Evolutionary conservation across 306 rosid species (phyloP).

Genomic region (Cucurbita pepo): DNA sequence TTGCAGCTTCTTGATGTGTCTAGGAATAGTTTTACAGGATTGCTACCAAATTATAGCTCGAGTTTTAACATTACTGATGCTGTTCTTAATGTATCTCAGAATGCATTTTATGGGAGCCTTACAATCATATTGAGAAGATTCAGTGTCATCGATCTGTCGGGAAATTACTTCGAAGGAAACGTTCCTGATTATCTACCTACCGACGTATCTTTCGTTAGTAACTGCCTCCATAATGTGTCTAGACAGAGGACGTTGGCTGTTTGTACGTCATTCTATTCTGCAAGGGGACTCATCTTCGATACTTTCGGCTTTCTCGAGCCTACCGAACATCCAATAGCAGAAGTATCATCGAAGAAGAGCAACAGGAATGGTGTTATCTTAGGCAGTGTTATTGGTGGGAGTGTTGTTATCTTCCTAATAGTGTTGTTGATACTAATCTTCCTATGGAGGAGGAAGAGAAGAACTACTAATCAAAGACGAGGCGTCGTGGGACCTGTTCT

Average conservation of each 20-base stretch:
- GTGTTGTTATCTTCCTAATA: constrained; percentile 36
- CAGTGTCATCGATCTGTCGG: constrained; percentile 43
- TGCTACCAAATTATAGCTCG: constrained; percentile 42
- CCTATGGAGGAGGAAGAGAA: constrained; percentile 24
- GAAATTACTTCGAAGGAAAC: constrained; percentile 63
- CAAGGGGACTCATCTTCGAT: constrained; percentile 46
- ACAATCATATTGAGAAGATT: constrained; percentile 35
- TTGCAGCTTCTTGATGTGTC: constrained; percentile 55
- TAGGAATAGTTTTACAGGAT: constrained; percentile 49
- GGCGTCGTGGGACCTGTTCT: constrained; percentile 45
- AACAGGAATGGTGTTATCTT: constrained; percentile 36
- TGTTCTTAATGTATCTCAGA: constrained; percentile 44
- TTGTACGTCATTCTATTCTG: constrained; percentile 55
- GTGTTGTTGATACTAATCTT: constrained; percentile 21
- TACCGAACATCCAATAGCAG: constrained; percentile 13
- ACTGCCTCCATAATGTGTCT: constrained; percentile 52
- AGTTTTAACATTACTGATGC: constrained; percentile 17
- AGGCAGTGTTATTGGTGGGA: constrained; percentile 65
- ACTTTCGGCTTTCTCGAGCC: constrained; percentile 44
- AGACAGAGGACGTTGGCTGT: constrained; percentile 37
- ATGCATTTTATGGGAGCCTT: constrained; percentile 53
- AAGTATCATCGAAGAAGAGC: constrained; percentile 27
- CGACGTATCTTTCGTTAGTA: constrained; percentile 33
- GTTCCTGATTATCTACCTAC: constrained; percentile 22
- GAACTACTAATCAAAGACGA: constrained; percentile 30